Evolutionary conservation across 1,284 basidiomycete genomes (phyloP), one percentile per base, ranked within the genome.

Genomic region (Puccinia sorghi): DNA sequence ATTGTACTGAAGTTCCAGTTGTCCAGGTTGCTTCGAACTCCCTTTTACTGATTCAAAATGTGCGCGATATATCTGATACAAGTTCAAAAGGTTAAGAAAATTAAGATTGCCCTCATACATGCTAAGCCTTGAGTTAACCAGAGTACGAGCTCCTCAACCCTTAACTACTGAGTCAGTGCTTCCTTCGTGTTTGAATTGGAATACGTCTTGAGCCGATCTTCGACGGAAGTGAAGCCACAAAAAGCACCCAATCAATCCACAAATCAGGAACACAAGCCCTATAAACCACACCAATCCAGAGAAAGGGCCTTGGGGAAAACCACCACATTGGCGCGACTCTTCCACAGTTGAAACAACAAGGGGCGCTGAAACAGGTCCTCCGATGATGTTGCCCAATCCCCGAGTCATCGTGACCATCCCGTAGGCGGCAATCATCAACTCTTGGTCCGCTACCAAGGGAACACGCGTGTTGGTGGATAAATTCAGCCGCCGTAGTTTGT

Each of bases 331-430:
- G 41, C 5, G 20, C 37, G 39, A 27, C 22, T 64, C 61, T 39
- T 15, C 22, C 25, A 37, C 4, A 25, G 5, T 73, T 61, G 32
- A 50, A 48, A 57, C 46, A 17, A 73, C 59, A 39, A 86, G 81
- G 1, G 82, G 81, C 0, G 86, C 84, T 9, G 86, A 84, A 52
- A 87, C 85, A 5, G 86, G 86, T 11, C 86, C 86, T 8, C 85
- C 86, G 0, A 87, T 80, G 41, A 87, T 84, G 73, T 86, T 86
- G 0, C 86, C 86, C 5, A 87, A 79, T 0, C 86, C 86, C 12
- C 86, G 82, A 2, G 85, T 84, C 48, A 86, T 82, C 25, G 85
- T 81, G 22, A 87, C 80, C 66, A 85, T 84, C 37, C 86, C 85
- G 72, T 85, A 84, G 11, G 87, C 81, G 12, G 83, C n/a, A 64